phyloP scores from a whole-genome alignment of 257 asterid genomes.

The Ehretia macrophylla region DNA sequence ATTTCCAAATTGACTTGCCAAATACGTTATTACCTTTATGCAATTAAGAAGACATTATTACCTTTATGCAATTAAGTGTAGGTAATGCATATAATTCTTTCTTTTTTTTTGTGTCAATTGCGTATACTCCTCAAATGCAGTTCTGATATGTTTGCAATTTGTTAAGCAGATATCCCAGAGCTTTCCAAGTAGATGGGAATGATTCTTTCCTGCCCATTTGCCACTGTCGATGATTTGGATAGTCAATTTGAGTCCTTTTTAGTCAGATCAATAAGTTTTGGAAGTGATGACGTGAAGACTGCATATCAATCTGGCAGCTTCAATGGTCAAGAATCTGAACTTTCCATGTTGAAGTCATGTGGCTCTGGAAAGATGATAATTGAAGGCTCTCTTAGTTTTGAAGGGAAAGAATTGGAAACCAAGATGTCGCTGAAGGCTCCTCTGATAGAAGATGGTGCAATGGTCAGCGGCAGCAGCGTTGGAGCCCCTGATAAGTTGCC shows the following conservation, averaged over 20 bases:
- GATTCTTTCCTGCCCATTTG: conserved; percentile 42
- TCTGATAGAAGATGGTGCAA: conserved; percentile 7
- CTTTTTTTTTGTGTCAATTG: too few species aligned
- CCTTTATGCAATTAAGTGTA: not conserved
- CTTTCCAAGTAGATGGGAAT: conserved; percentile 42
- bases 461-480: conserved; percentile 7
- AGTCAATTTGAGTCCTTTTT: conserved; percentile 28
- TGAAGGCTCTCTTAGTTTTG: conserved; percentile 51
- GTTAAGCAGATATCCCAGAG: not conserved
- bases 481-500: conserved; percentile 4
- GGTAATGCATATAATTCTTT: not conserved
- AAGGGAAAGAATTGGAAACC: conserved; percentile 49
- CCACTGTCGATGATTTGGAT: conserved; percentile 45
- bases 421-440: conserved; percentile 31
- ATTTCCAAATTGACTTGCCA: not conserved
- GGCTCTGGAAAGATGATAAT: conserved; percentile 50
- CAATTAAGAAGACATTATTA: too few species aligned
- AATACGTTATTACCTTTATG: too few species aligned
- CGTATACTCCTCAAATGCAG: not conserved
- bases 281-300: conserved; percentile 25
- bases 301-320: conserved; percentile 30
- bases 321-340: conserved; percentile 27
- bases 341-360: conserved; percentile 28
- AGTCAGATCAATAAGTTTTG: conserved; percentile 40
- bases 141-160: not conserved